Percentiles rank a stretch among this genome's conserved stretches.
Evolutionary conservation across 2,329 filamentous ascomycete genomes (phyloP).

Genomic region (Claviceps sp.): DNA sequence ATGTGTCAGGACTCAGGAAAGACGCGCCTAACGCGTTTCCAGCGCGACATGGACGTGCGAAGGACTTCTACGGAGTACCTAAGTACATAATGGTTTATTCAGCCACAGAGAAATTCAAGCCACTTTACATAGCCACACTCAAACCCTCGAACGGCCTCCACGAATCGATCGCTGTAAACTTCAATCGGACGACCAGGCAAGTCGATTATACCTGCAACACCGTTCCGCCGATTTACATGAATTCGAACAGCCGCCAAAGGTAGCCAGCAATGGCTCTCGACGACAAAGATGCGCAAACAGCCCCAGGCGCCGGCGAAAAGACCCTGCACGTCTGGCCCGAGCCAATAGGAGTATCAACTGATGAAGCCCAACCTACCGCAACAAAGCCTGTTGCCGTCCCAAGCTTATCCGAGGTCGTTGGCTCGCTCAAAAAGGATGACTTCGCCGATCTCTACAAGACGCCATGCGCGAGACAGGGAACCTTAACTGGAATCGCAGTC

Average conservation of each 20-base stretch:
- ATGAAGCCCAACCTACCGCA: conserved; percentile 7
- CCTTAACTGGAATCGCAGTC: conserved; percentile 69
- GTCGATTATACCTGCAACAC: background rate
- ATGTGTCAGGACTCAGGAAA: conserved; percentile 11
- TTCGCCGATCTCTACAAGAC: conserved; percentile 60
- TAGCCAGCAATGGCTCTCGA: conserved; percentile 24
- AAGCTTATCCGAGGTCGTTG: conserved; percentile 45
- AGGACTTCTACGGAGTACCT: too few species aligned
- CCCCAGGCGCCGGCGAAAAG: conserved; percentile 15
- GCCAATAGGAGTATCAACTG: conserved; percentile 16
- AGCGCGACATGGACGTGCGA: conserved; percentile 14
- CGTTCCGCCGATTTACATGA: conserved; percentile 2
- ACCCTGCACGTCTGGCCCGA: conserved; percentile 24
- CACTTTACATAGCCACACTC: background rate
- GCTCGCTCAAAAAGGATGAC: conserved; percentile 53
- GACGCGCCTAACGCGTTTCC: conserved; percentile 21
- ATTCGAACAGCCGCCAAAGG: conserved; percentile 7
- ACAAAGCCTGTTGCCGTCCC: conserved; percentile 16
- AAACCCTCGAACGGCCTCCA: background rate
- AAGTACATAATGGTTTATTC: conserved; percentile 20
- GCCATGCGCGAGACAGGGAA: conserved; percentile 72
- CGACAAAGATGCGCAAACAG: conserved; percentile 14
- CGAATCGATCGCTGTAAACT: background rate
- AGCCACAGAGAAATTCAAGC: background rate
- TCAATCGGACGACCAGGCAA: background rate